phyloP scores from a whole-genome alignment of 1,284 basidiomycete species.

The Malassezia equina region DNA sequence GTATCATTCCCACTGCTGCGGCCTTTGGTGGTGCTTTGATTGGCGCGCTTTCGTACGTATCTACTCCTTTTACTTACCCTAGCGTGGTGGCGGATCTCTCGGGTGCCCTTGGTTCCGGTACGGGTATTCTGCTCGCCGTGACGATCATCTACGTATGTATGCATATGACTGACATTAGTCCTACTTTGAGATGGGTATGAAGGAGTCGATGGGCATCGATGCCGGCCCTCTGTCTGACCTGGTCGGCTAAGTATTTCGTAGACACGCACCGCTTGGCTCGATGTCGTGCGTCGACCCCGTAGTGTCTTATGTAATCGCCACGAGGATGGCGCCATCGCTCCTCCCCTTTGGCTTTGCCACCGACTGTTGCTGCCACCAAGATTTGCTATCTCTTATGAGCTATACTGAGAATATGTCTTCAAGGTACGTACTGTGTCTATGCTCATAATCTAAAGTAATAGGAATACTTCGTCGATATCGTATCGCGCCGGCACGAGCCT shows the following conservation, averaged over 20 bases:
- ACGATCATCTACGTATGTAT: constrained; percentile 73
- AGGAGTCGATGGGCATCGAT: constrained; percentile 51
- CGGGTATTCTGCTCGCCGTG: constrained; percentile 93
- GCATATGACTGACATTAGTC: background rate
- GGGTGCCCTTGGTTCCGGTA: constrained; percentile 90
- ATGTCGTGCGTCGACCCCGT: background rate
- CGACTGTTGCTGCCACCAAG: background rate
- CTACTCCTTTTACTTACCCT: background rate
- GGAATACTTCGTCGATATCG: background rate
- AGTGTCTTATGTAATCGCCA: background rate
- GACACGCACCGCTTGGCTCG: background rate
- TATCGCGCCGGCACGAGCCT: background rate
- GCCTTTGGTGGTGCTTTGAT: constrained; percentile 93
- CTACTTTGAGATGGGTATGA: constrained; percentile 20
- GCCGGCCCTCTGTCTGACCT: constrained; percentile 21
- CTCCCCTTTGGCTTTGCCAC: background rate
- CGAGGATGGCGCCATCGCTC: constrained; percentile 1
- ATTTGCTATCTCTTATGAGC: background rate
- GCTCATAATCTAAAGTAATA: background rate
- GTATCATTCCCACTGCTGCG: constrained; percentile 91
- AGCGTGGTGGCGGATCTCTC: constrained; percentile 81
- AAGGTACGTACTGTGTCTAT: background rate
- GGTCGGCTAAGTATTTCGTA: background rate
- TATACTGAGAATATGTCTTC: background rate
- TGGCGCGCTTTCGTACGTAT: constrained; percentile 62